Evolutionary conservation across 2,329 filamentous ascomycete species (phyloP).

Genomic region (Trichocomaceae sp.): DNA sequence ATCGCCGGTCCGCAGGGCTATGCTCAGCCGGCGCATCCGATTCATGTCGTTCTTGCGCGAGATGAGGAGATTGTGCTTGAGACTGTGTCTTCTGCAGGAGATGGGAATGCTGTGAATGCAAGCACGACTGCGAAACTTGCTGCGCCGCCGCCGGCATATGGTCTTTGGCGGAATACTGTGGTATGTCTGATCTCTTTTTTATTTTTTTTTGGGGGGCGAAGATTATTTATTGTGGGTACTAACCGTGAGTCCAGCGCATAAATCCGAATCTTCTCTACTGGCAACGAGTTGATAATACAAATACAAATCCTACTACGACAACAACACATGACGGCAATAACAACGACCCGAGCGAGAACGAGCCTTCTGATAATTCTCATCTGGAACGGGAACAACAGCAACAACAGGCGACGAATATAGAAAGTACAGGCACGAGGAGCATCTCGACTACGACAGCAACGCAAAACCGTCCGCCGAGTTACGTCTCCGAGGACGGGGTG

Average conservation of each 20-base stretch:
- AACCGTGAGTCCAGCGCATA: slow-evolving; percentile 51
- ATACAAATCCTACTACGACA: not conserved
- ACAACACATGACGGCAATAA: not conserved
- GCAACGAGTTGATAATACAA: slow-evolving; percentile 53
- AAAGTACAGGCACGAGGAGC: not conserved
- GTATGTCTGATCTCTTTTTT: no score
- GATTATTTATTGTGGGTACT: no score
- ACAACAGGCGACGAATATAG: not conserved
- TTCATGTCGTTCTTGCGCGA: slow-evolving; percentile 65
- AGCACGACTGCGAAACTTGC: slow-evolving; percentile 39
- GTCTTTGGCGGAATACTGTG: slow-evolving; percentile 75
- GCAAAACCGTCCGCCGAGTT: slow-evolving; percentile 60
- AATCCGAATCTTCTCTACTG: slow-evolving; percentile 77
- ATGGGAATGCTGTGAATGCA: slow-evolving; percentile 31
- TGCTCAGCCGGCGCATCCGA: slow-evolving; percentile 64
- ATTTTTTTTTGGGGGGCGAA: no score
- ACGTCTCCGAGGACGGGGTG: slow-evolving; percentile 68
- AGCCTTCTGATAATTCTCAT: no score
- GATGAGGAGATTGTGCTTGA: slow-evolving; percentile 60
- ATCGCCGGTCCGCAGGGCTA: slow-evolving; percentile 57
- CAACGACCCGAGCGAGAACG: not conserved
- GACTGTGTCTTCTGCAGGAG: slow-evolving; percentile 18
- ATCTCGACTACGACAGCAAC: slow-evolving; percentile 19
- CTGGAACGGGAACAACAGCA: not conserved
- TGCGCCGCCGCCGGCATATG: slow-evolving; percentile 72